Evolutionary conservation across 2,329 filamentous ascomycete genomes (phyloP).

Genomic region (Cladosporium sp.): DNA sequence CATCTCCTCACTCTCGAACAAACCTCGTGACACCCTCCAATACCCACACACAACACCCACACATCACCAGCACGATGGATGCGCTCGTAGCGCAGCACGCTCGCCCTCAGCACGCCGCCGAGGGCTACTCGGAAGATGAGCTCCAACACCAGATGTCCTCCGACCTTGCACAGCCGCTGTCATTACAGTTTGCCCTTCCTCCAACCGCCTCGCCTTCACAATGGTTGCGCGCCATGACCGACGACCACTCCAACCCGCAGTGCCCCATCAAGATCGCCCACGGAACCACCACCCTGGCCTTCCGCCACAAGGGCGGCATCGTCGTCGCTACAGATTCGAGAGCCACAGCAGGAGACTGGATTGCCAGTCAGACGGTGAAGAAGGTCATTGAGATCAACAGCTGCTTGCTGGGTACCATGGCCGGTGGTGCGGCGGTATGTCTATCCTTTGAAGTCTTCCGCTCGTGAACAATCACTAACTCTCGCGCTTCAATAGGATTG

Average conservation of each 20-base stretch:
- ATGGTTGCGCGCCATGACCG: constrained; percentile 95
- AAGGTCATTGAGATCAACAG: constrained; percentile 99
- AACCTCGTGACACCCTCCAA: not conserved
- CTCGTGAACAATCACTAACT: not conserved
- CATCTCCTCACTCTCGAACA: not conserved
- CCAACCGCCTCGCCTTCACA: constrained; percentile 86
- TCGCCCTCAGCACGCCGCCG: constrained; percentile 72
- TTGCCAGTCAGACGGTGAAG: constrained; percentile 99
- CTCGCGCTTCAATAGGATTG: constrained; percentile 68
- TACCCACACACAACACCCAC: not conserved
- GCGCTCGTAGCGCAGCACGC: constrained; percentile 90
- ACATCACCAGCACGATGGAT: constrained; percentile 66
- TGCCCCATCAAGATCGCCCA: constrained; percentile 99
- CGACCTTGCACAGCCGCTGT: constrained; percentile 73
- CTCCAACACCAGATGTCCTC: constrained; percentile 64
- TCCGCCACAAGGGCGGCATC: constrained; percentile 97
- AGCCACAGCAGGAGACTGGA: constrained; percentile 98
- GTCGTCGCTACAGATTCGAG: constrained; percentile 97
- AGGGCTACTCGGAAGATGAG: constrained; percentile 66
- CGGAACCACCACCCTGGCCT: constrained; percentile 96
- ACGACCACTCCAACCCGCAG: constrained; percentile 94
- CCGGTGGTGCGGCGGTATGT: constrained; percentile 86
- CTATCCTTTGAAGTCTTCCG: not conserved
- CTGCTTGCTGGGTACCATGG: constrained; percentile 94
- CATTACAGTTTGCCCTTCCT: constrained; percentile 92